Percentiles rank a stretch among this genome's conserved stretches.
Conservation (phyloP, 176 grass and related monocot genomes). For the Triticum dicoccoides region DNA sequence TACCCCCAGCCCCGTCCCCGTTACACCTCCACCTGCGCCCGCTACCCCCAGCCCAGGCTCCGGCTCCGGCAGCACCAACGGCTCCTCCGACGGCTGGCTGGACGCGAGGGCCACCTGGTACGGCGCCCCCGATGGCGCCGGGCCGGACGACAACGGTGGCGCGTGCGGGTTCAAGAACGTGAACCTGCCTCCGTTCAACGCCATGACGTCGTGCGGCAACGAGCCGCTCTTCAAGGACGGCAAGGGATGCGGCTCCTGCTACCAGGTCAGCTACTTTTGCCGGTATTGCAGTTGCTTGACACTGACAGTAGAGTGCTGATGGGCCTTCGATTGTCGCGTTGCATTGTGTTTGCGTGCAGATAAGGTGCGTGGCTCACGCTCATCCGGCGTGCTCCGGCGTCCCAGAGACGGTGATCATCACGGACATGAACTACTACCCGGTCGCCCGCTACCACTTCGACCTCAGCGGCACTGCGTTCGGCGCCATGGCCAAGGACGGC, state of each 20-base stretch:
- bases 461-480: slow-evolving; percentile 50
- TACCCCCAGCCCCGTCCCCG: too few species aligned
- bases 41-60: not conserved
- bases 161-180: slow-evolving; percentile 48
- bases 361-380: slow-evolving; percentile 23
- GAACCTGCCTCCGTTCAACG: slow-evolving; percentile 33
- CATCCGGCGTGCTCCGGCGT: slow-evolving; percentile 39
- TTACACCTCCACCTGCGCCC: not conserved
- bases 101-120: not conserved
- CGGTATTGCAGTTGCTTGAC: not conserved
- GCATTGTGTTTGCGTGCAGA: not conserved
- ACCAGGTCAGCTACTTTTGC: slow-evolving; percentile 1
- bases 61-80: not conserved
- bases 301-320: not conserved
- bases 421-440: slow-evolving; percentile 54
- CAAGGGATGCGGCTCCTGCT: slow-evolving; percentile 53
- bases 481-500: slow-evolving; percentile 5
- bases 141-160: not conserved
- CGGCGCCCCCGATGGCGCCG: not conserved
- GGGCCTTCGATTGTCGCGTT: not conserved
- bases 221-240: slow-evolving; percentile 35
- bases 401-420: slow-evolving; percentile 35
- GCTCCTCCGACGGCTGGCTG: not conserved
- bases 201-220: slow-evolving; percentile 51
- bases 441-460: slow-evolving; percentile 43